phyloP scores from a whole-genome alignment of 306 rosid genomes.

The Cyclanthera cordifolia region DNA sequence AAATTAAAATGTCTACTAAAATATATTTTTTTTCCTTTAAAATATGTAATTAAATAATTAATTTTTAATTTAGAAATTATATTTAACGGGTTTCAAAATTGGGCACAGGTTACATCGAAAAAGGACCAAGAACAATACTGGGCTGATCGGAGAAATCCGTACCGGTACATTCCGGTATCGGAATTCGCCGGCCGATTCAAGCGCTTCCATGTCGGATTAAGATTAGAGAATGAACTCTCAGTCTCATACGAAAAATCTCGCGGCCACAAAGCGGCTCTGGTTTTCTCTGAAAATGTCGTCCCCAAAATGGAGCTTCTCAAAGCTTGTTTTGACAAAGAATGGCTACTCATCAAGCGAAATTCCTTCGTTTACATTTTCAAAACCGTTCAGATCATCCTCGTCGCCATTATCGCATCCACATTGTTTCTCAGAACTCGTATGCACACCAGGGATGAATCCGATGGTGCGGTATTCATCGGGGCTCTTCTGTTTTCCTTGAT shows the following conservation, averaged over 20 bases:
- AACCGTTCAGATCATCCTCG: slow-evolving; percentile 33
- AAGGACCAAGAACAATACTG: slow-evolving; percentile 89
- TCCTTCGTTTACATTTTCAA: slow-evolving; percentile 54
- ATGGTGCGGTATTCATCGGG: slow-evolving; percentile 46
- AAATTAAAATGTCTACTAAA: too few species aligned
- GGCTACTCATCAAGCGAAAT: slow-evolving; percentile 62
- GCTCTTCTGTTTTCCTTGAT: slow-evolving; percentile 45
- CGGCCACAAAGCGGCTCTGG: too few species aligned
- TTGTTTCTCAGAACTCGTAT: slow-evolving; percentile 46
- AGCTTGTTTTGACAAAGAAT: slow-evolving; percentile 58
- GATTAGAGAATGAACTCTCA: slow-evolving; percentile 30
- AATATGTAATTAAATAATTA: too few species aligned
- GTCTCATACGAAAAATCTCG: slow-evolving; percentile 25
- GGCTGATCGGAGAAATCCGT: slow-evolving; percentile 42
- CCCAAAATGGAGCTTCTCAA: slow-evolving; percentile 9
- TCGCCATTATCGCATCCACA: slow-evolving; percentile 34
- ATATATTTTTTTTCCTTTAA: too few species aligned
- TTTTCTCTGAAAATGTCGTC: slow-evolving; percentile 22
- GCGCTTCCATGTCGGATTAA: slow-evolving; percentile 43
- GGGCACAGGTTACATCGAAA: slow-evolving; percentile 75
- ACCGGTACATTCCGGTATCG: slow-evolving; percentile 32
- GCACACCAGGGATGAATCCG: slow-evolving; percentile 37
- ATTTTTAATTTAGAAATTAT: too few species aligned
- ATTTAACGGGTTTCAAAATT: too few species aligned
- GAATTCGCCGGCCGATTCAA: slow-evolving; percentile 57